Evolutionary conservation across 495 filamentous ascomycete species (phyloP), one percentile per base, ranked within the genome.

Genomic region (Podospora appendiculata): DNA sequence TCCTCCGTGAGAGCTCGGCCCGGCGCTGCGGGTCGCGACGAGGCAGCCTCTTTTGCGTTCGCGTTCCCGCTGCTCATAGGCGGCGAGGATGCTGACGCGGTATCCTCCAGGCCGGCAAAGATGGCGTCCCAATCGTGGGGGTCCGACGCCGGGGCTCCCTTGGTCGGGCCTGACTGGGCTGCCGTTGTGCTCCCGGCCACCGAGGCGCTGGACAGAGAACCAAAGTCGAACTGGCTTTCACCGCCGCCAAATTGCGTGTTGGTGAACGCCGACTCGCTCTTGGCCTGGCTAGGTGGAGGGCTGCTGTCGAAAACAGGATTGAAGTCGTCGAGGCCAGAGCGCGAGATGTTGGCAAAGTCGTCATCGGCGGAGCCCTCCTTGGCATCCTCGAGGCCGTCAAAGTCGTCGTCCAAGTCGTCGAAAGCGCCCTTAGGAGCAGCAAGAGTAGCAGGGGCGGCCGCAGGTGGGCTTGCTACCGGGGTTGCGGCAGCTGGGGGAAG

Each of bases 91-190:
- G 61, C 60, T 2, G 65, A 50, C 6, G 69, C 58, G 8, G 66
- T 58, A 9, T 76, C 70, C 56, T 90, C 86, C 6, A 94, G 70
- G 33, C 86, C 83, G 3, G 89, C 87, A 64, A 96, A 96, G 25
- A 98, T 89, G 17, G 89, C 87, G 56, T 96, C 93, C 93, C 93
- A 98, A 60, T 97, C 92, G 56, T 95, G 87, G 11, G 77, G 69
- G 41, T 75, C 72, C 0, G 68, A 56, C n/a, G 64, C 57, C 18
- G 58, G 43, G 17, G 64, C 41, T 35, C 46, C 55, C 58, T 67
- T 69, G 42, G 50, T 25, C 45, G 56, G 68, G 48, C 45, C 64
- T 41, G 67, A 57, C 40, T 77, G 76, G 17, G 71, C 70, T 48
- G 33, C 49, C 13, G 49, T 36, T 13, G 78, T 80, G 54, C 78